Conservation (phyloP, 495 filamentous ascomycete species). For the Annulohypoxylon bovei region DNA sequence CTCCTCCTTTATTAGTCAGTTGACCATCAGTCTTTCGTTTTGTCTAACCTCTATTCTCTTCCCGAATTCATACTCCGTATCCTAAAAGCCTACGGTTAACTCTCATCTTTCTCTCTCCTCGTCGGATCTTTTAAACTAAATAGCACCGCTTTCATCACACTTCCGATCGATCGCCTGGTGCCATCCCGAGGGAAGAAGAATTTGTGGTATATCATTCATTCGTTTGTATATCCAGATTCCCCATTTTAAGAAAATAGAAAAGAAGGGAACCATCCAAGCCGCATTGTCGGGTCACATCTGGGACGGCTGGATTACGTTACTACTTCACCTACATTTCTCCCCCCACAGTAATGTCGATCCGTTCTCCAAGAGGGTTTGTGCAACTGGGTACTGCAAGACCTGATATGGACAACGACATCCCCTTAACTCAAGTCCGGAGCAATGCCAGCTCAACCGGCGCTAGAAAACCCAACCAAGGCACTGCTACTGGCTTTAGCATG, state of each 20-base stretch:
- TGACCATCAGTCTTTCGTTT: slow-evolving; percentile 36
- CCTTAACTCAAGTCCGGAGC: slow-evolving; percentile 61
- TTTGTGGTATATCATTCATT: slow-evolving; percentile 22
- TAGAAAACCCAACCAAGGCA: slow-evolving; percentile 56
- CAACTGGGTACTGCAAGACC: slow-evolving; percentile 37
- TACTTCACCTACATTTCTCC: slow-evolving; percentile 18
- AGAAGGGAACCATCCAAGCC: slow-evolving; percentile 11
- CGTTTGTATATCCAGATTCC: slow-evolving; percentile 24
- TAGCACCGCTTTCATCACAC: slow-evolving; percentile 14
- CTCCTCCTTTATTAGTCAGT: slow-evolving; percentile 20
- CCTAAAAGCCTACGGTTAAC: slow-evolving; percentile 27
- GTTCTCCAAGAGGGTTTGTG: slow-evolving; percentile 44
- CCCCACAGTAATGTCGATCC: slow-evolving; percentile 39
- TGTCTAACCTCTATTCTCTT: slow-evolving; percentile 16
- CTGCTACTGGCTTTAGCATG: slow-evolving; percentile 41
- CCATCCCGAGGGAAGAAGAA: slow-evolving; percentile 27
- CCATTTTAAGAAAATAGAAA: slow-evolving; percentile 22
- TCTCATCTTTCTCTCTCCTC: slow-evolving; percentile 11
- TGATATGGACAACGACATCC: slow-evolving; percentile 58
- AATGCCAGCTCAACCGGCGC: slow-evolving; percentile 61
- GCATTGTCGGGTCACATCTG: slow-evolving; percentile 17
- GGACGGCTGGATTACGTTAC: slow-evolving; percentile 5
- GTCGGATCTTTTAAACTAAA: slow-evolving; percentile 3
- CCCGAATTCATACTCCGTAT: slow-evolving; percentile 12
- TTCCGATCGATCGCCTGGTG: slow-evolving; percentile 40